Conservation (phyloP, 306 rosid species). For the Vigna hirtella region DNA sequence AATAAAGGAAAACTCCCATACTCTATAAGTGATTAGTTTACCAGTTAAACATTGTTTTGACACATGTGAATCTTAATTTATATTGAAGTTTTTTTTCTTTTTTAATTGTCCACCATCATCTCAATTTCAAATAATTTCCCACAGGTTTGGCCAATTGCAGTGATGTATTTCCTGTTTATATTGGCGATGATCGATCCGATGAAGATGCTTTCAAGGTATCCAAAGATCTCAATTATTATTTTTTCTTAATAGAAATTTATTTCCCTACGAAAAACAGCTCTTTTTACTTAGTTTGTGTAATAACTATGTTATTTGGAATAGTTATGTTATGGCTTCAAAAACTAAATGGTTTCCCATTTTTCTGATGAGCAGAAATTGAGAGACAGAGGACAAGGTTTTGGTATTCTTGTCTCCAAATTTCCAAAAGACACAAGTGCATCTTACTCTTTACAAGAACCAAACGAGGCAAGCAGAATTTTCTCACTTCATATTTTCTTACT, state of each 20-base stretch:
- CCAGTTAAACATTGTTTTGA: not conserved
- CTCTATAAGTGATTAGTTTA: constrained; percentile 5
- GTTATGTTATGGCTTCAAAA: not conserved
- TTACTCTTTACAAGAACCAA: constrained; percentile 82
- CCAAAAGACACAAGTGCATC: constrained; percentile 93
- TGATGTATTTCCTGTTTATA: constrained; percentile 82
- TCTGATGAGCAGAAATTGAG: constrained; percentile 58
- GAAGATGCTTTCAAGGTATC: constrained; percentile 96
- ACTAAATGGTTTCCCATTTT: not conserved
- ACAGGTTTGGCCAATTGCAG: constrained; percentile 75
- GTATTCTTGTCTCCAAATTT: constrained; percentile 83
- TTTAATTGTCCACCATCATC: constrained; percentile 27
- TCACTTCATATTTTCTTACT: constrained; percentile 1
- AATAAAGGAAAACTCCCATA: constrained; percentile 7
- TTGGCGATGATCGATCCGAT: constrained; percentile 89
- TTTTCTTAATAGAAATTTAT: not conserved
- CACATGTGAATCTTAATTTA: constrained; percentile 9
- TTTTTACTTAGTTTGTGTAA: not conserved
- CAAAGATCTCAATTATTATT: constrained; percentile 20
- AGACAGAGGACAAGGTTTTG: constrained; percentile 92
- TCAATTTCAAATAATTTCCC: constrained; percentile 27
- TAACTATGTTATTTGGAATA: constrained; percentile 1
- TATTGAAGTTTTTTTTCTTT: not conserved
- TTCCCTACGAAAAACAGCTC: not conserved
- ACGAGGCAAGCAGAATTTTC: constrained; percentile 64